Evolutionary conservation across 495 filamentous ascomycete genomes (phyloP).

Genomic region (Talaromyces trachyspermus): DNA sequence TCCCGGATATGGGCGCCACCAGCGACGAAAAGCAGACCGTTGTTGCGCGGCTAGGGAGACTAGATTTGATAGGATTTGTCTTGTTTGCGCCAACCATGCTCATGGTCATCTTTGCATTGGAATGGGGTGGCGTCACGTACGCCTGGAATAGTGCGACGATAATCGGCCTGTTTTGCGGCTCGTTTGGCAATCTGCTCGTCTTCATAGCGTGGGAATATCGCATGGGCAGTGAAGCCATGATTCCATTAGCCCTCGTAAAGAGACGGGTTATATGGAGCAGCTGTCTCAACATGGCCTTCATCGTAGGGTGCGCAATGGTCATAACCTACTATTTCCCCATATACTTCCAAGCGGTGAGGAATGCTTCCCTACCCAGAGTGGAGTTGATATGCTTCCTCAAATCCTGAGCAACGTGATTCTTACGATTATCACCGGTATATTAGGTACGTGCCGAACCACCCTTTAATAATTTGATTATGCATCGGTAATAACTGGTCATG

Average conservation of each 20-base stretch:
- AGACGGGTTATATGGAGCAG: constrained; percentile 15
- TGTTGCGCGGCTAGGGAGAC: constrained; percentile 11
- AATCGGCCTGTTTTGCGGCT: constrained; percentile 41
- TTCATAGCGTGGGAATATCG: constrained; percentile 34
- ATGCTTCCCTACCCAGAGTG: constrained; percentile 19
- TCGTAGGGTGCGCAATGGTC: constrained; percentile 3
- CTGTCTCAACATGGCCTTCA: constrained; percentile 12
- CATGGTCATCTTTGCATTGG: constrained; percentile 36
- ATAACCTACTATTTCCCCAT: constrained; percentile 23
- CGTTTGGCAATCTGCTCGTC: constrained; percentile 24
- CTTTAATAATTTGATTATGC: no score
- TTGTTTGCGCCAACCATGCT: constrained; percentile 30
- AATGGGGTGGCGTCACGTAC: constrained; percentile 27
- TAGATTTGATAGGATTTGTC: constrained; percentile 32
- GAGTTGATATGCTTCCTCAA: constrained; percentile 22
- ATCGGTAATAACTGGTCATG: not conserved
- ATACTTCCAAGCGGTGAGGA: constrained; percentile 28
- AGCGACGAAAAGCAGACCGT: constrained; percentile 16
- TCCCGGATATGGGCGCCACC: constrained; percentile 28
- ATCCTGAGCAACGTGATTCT: constrained; percentile 37
- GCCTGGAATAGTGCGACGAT: constrained; percentile 33
- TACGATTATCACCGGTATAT: constrained; percentile 28
- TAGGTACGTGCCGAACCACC: no score
- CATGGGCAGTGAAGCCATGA: constrained; percentile 40
- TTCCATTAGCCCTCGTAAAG: constrained; percentile 24